These are phyloP conservation scores for Colletotrichum phormii DNA, from an alignment of 2,329 filamentous ascomycete genomes.

Conservation along the genomic window DNA sequence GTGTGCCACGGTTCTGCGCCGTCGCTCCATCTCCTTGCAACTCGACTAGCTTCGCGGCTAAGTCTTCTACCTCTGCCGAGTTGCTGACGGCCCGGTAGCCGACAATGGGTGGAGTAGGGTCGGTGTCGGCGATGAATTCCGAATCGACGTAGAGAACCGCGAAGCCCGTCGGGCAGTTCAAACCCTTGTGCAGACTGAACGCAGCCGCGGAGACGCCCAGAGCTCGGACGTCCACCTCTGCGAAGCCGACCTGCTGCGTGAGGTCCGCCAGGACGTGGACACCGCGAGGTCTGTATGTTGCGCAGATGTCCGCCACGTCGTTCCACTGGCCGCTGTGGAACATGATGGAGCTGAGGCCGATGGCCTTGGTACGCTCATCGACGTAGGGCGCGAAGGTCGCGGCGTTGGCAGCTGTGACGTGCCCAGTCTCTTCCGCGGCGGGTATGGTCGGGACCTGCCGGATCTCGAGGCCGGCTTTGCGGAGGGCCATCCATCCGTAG, in stretches of 20 bases:
- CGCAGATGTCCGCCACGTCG: constrained; percentile 44
- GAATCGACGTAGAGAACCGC: constrained; percentile 45
- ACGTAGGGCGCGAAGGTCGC: constrained; percentile 45
- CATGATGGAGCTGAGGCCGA: constrained; percentile 47
- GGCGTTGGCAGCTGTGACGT: constrained; percentile 35
- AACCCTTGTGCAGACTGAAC: constrained; percentile 48
- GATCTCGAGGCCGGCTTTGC: constrained; percentile 43
- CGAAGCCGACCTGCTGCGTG: constrained; percentile 49
- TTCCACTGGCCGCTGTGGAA: constrained; percentile 48
- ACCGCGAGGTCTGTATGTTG: constrained; percentile 40
- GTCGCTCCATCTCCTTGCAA: constrained; percentile 4
- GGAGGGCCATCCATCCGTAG: constrained; percentile 45
- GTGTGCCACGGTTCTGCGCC: neutral
- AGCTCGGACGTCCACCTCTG: constrained; percentile 41
- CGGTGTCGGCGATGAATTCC: constrained; percentile 35
- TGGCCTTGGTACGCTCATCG: constrained; percentile 44
- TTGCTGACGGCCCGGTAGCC: constrained; percentile 41
- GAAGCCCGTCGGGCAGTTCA: constrained; percentile 46
- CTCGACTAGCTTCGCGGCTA: neutral
- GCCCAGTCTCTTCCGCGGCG: constrained; percentile 21
- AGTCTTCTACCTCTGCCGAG: neutral
- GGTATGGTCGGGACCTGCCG: constrained; percentile 37
- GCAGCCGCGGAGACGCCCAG: constrained; percentile 45
- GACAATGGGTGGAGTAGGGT: constrained; percentile 44
- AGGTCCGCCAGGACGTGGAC: constrained; percentile 47